Percentiles rank a stretch among this genome's conserved stretches.
These are phyloP conservation scores for Auricularia sp. DNA, from an alignment of 768 basidiomycete species.

Conservation along the genomic window DNA sequence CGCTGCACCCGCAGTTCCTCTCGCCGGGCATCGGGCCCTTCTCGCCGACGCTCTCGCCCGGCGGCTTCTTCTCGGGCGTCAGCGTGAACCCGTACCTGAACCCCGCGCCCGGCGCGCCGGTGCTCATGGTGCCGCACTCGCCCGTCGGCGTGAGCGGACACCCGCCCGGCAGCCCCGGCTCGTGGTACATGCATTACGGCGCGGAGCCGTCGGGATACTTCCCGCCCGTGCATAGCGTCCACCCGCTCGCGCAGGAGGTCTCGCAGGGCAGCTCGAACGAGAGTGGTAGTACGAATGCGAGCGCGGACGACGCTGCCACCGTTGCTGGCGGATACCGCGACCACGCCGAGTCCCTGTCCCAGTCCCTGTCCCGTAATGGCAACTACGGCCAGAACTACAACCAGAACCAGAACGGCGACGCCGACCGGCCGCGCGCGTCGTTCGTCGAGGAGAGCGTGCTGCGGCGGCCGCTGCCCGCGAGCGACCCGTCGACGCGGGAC, in stretches of 20 bases:
- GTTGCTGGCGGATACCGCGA: neutral
- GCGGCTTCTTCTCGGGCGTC: slow-evolving; percentile 42
- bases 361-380: too few species aligned
- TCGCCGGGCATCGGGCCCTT: slow-evolving; percentile 22
- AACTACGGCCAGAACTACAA: too few species aligned
- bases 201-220: neutral
- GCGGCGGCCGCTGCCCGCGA: neutral
- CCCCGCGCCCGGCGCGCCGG: slow-evolving; percentile 52
- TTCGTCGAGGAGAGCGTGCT: neutral
- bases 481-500: neutral
- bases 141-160: neutral
- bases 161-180: neutral
- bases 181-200: neutral
- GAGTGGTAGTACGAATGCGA: neutral
- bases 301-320: neutral
- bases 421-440: too few species aligned
- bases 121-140: slow-evolving; percentile 11
- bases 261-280: neutral
- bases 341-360: too few species aligned
- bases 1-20: slow-evolving; percentile 28
- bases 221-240: neutral
- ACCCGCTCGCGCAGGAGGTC: slow-evolving; percentile 2
- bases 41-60: slow-evolving; percentile 51
- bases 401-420: too few species aligned
- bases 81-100: slow-evolving; percentile 32